Evolutionary conservation across 768 basidiomycete genomes (phyloP), one percentile per base, ranked within the genome.

Genomic region (Agrocybe praecox): DNA sequence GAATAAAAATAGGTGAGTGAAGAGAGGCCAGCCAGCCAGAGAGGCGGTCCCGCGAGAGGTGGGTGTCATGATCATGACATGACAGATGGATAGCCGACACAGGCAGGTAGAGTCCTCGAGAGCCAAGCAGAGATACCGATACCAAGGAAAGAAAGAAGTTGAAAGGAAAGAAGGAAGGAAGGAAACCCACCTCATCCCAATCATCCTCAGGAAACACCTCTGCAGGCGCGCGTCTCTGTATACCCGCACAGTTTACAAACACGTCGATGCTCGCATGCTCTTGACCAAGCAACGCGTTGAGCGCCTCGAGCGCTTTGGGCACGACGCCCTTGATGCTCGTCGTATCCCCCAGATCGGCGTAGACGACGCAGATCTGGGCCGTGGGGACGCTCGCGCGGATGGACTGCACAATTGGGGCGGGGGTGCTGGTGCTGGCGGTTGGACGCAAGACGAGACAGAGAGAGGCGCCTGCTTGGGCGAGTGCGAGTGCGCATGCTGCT

Each of bases 231-330:
- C 82, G 69, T 61, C 83, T 72, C 65, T 86, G 82, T 52, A 86
- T 87, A 23, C 85, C 85, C 50, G 83, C 87, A 67, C 88, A 89
- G 69, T 90, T 89, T 60, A 91, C 82, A 34, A 90, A 80, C 60
- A 90, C 78, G 66, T 89, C 72, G 56, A 81, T 80, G 48, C 77
- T 67, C 19, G 33, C 12, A 19, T 42, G n/a, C n/a, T 15, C 50
- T 6, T 40, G 1, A 26, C 50, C 50, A 4, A 40, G 15, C 23
- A 47, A 23, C 45, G 72, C 67, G 7, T 17, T 33, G 17, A 49
- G 14, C 14, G 26, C 29, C 6, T 11, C 48, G 33, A 81, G 71
- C 14, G 80, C 79, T 18, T 68, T 65, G 47, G 74, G 70, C 62
- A 81, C 80, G 53, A 80, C 62, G 18, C 47, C 46, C 57, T 77